Percentiles rank a stretch among this genome's conserved stretches.
phyloP scores from a whole-genome alignment of 129 eudicot species.

The Ambrosia trifida region DNA sequence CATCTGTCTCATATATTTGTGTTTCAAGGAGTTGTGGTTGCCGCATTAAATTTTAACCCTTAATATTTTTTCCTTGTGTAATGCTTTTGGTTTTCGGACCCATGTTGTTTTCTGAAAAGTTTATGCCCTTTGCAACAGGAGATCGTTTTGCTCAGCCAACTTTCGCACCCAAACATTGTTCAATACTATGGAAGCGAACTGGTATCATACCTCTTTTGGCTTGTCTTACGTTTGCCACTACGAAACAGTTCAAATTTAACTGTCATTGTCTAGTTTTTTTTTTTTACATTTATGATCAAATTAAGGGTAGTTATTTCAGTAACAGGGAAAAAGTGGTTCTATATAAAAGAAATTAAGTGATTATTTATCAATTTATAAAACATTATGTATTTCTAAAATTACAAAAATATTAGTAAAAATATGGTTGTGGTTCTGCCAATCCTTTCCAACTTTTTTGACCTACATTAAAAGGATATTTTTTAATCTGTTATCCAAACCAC shows the following conservation, averaged over 20 bases:
- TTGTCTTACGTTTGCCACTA: neutral
- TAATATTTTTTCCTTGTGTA: neutral
- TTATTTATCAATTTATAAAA: neutral
- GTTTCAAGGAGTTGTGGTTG: neutral
- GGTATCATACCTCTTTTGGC: conserved; percentile 41
- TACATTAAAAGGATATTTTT: neutral
- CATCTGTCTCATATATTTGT: conserved; percentile 45
- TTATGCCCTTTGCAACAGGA: conserved; percentile 55
- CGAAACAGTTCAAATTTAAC: neutral
- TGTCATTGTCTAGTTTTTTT: neutral
- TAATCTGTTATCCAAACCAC: neutral
- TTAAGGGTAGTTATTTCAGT: neutral
- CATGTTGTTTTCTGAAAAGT: conserved; percentile 4
- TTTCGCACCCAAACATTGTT: conserved; percentile 87
- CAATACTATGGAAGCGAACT: conserved; percentile 90
- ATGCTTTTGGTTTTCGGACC: neutral
- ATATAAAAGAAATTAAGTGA: neutral
- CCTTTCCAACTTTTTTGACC: neutral
- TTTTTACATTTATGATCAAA: neutral
- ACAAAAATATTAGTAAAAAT: neutral
- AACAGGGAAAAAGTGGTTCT: neutral
- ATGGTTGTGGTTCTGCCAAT: neutral
- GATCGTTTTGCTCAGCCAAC: conserved; percentile 73
- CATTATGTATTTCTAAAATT: neutral
- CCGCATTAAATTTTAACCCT: neutral